Percentiles rank a stretch among this genome's conserved stretches.
These are phyloP conservation scores for Neospermospora avenae DNA, from an alignment of 2,329 filamentous ascomycete genomes.

Conservation along the genomic window DNA sequence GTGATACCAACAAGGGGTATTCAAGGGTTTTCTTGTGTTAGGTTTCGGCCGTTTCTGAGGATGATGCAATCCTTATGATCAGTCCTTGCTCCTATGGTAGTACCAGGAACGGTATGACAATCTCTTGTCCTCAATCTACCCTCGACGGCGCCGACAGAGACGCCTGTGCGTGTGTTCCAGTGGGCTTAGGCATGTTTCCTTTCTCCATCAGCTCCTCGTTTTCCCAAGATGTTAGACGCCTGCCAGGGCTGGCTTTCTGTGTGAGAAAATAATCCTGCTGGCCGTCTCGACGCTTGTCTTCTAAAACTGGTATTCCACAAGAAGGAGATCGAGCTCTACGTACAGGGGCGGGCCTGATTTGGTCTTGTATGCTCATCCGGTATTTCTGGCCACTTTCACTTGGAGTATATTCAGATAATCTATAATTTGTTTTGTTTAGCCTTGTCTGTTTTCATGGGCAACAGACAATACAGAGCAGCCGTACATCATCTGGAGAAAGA, in stretches of 20 bases:
- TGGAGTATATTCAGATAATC: slow-evolving; percentile 20
- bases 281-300: slow-evolving; percentile 12
- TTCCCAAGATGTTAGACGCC: slow-evolving; percentile 4
- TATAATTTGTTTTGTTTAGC: slow-evolving; percentile 22
- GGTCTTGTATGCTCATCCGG: slow-evolving; percentile 28
- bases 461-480: slow-evolving; percentile 29
- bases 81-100: too few relatives aligned
- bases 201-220: slow-evolving; percentile 7
- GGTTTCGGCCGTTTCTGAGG: too few relatives aligned
- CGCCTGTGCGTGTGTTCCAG: slow-evolving; percentile 12
- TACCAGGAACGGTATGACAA: slow-evolving; percentile 7
- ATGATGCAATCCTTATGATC: too few relatives aligned
- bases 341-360: slow-evolving; percentile 27
- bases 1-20: too few relatives aligned
- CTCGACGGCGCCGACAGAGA: slow-evolving; percentile 4
- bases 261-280: slow-evolving; percentile 6
- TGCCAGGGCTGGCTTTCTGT: slow-evolving; percentile 8
- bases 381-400: slow-evolving; percentile 25
- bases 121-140: slow-evolving; percentile 12
- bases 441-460: slow-evolving; percentile 15
- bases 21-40: too few relatives aligned
- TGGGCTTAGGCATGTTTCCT: too few relatives aligned
- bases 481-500: slow-evolving; percentile 35
- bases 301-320: slow-evolving; percentile 14
- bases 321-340: slow-evolving; percentile 21